These are phyloP conservation scores for Exophiala sideris DNA, from an alignment of 2,329 filamentous ascomycete genomes.

Conservation along the genomic window DNA sequence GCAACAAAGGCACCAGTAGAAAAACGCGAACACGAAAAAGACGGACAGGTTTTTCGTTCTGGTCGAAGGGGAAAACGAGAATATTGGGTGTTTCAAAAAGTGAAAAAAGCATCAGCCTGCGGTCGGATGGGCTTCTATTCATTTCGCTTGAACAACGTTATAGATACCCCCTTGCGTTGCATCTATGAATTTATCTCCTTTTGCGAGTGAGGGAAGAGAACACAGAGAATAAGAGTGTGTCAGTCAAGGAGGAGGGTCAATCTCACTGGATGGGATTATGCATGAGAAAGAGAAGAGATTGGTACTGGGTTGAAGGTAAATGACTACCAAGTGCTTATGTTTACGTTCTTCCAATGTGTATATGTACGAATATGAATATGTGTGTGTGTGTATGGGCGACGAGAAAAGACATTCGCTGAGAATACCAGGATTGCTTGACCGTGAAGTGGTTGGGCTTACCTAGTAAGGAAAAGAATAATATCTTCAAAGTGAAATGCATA, in stretches of 20 bases:
- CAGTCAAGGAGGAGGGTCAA: background rate
- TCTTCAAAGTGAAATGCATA: no score
- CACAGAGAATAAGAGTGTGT: background rate
- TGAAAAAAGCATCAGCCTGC: no score
- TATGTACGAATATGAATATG: slow-evolving; percentile 1
- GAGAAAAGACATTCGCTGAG: background rate
- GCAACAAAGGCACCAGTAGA: background rate
- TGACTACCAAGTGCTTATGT: background rate
- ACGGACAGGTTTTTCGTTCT: slow-evolving; percentile 1
- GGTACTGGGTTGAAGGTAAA: background rate
- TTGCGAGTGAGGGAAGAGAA: background rate
- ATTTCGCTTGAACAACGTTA: slow-evolving; percentile 15
- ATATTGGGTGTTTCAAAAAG: background rate
- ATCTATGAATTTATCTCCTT: background rate
- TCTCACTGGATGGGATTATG: background rate
- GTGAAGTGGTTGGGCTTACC: no score
- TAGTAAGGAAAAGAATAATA: background rate
- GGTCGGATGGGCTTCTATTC: slow-evolving; percentile 5
- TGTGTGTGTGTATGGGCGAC: background rate
- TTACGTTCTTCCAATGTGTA: slow-evolving; percentile 3
- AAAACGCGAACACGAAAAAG: slow-evolving; percentile 10
- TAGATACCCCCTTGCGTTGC: slow-evolving; percentile 21
- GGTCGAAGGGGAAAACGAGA: no score
- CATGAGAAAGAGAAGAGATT: background rate
- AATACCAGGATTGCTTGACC: background rate